phyloP scores from a whole-genome alignment of 768 basidiomycete species.

The Trametes maxima region DNA sequence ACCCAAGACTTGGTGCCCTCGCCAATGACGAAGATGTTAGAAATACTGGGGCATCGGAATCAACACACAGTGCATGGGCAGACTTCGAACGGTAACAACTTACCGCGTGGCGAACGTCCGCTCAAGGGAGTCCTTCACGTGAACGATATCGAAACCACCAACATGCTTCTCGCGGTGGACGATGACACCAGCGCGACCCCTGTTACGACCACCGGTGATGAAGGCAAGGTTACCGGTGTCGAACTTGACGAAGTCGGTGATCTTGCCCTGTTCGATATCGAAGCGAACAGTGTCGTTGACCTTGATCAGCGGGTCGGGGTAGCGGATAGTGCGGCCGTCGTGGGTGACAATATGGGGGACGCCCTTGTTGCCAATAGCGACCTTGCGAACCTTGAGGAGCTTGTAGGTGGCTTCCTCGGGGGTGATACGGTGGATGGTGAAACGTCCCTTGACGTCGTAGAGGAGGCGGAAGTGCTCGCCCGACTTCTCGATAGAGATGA shows the following conservation, averaged over 20 bases:
- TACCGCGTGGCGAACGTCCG: constrained; percentile 97
- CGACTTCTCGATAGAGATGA: constrained; percentile 96
- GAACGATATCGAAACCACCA: constrained; percentile 98
- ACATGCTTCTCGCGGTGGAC: constrained; percentile 96
- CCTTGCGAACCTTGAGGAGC: constrained; percentile 90
- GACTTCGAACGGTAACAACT: constrained; percentile 30
- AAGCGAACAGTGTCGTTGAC: constrained; percentile 99
- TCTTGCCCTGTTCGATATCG: constrained; percentile 93
- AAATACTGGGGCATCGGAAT: constrained; percentile 56
- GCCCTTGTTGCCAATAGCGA: constrained; percentile 89
- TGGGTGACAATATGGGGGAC: constrained; percentile 98
- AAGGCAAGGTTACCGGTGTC: constrained; percentile 97
- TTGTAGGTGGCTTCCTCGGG: constrained; percentile 97
- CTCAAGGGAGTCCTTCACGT: constrained; percentile 94
- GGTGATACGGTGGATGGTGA: constrained; percentile 99
- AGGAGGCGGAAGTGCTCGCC: constrained; percentile 99
- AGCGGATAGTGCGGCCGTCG: constrained; percentile 99
- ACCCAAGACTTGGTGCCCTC: constrained; percentile 96
- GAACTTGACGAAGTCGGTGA: constrained; percentile 90
- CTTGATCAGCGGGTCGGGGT: constrained; percentile 93
- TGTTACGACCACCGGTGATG: constrained; percentile 99
- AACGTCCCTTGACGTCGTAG: constrained; percentile 99
- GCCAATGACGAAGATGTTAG: constrained; percentile 98
- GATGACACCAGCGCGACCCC: constrained; percentile 97
- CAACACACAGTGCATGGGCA: background rate